Evolutionary conservation across 768 basidiomycete genomes (phyloP), one percentile per base, ranked within the genome.

Genomic region (Agrocybe pediades): DNA sequence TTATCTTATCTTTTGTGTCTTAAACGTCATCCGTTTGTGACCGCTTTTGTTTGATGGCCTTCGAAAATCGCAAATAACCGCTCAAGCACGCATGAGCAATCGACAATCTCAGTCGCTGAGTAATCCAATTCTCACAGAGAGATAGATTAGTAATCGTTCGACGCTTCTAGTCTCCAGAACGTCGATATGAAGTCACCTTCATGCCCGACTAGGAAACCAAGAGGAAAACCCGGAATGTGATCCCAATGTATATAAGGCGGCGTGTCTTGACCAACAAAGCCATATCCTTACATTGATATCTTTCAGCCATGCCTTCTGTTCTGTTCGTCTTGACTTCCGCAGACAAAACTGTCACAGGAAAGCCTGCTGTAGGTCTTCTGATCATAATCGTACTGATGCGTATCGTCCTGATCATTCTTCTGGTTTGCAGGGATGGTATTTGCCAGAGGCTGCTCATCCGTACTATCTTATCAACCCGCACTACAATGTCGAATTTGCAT

Each of bases 261-360:
- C 33, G n/a, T 36, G 5, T 36, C n/a, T 36, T 4, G n/a, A 36
- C 13, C 13, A 36, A 13, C 33, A 36, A 36, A 36, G 5, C 13
- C 29, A 13, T n/a, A 36, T 6, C 33, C n/a, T 36, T 13, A n/a
- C n/a, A 36, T 36, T 13, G 3, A 13, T 36, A 11, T n/a, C 33
- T 36, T 30, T 15, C 33, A 6, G 13, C 33, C 30, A 77, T 76
- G 74, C 70, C 73, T 58, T 67, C 75, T 54, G 68, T 91, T 25
- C 84, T 91, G 59, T 87, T 92, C 67, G 83, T 92, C 17, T 80
- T 85, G 64, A 88, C 88, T 25, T 90, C 88, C 42, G 79, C 75
- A 56, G 67, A 82, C 65, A 83, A 79, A 65, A 79, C 79, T 19
- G 72, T 87, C n/a, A 76, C 71, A 36, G 33, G 33, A 36, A 36